A percentile compares a stretch with the other conserved stretches of the same genome.
These are phyloP conservation scores for Avena atlantica DNA, from an alignment of 176 grass and related monocot species.

Conservation along the genomic window DNA sequence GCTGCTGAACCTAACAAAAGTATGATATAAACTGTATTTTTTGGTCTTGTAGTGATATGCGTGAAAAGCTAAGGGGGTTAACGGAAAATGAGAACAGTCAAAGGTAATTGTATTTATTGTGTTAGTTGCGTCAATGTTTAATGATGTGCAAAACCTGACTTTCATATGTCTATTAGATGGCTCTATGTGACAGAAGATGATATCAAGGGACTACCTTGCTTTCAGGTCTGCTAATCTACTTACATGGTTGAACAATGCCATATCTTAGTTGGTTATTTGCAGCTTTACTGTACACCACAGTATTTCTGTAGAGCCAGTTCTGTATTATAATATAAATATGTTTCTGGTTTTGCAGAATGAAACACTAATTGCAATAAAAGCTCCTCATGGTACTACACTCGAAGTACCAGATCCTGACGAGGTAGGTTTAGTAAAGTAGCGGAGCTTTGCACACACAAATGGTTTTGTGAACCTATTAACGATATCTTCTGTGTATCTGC, in stretches of 20 bases:
- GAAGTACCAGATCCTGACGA: slow-evolving; percentile 99
- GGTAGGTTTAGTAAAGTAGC: slow-evolving; percentile 53
- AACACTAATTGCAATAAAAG: slow-evolving; percentile 98
- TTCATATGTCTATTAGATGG: slow-evolving; percentile 66
- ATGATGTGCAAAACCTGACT: slow-evolving; percentile 15
- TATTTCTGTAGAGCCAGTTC: slow-evolving; percentile 5
- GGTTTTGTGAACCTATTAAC: background rate
- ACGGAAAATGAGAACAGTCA: slow-evolving; percentile 93
- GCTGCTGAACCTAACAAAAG: slow-evolving; percentile 20
- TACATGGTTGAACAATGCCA: slow-evolving; percentile 29
- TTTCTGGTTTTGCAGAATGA: slow-evolving; percentile 71
- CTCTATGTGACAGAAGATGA: slow-evolving; percentile 98
- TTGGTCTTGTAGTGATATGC: slow-evolving; percentile 80
- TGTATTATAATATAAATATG: slow-evolving; percentile 14
- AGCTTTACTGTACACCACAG: background rate
- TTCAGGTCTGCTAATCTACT: slow-evolving; percentile 74
- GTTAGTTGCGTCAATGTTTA: slow-evolving; percentile 32
- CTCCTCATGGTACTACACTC: slow-evolving; percentile 95
- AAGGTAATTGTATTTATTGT: slow-evolving; percentile 64
- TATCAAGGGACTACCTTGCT: slow-evolving; percentile 90
- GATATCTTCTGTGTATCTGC: slow-evolving; percentile 28
- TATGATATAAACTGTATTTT: slow-evolving; percentile 24
- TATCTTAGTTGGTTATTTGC: slow-evolving; percentile 23
- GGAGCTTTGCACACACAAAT: slow-evolving; percentile 8
- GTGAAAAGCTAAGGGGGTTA: slow-evolving; percentile 79